Evolutionary conservation across 1,284 basidiomycete species (phyloP), one percentile per base, ranked within the genome.

Genomic region (Ganoderma resinaceum): DNA sequence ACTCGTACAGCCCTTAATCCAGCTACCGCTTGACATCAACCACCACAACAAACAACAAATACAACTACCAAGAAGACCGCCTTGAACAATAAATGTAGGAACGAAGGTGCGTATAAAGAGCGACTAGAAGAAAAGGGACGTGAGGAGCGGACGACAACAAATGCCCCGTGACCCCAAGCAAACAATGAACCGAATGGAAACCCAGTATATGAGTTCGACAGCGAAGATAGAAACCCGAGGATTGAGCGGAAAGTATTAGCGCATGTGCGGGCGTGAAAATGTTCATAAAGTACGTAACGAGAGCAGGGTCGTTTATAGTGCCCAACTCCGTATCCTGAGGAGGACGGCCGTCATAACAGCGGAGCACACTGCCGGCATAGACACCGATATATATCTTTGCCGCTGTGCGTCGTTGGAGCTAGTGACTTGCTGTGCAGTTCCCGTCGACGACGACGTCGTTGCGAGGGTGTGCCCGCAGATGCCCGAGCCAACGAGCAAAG

Each of bases 401-500:
- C 49, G 33, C n/a, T 31, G 49, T 8, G 64, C 66, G 58, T 66
- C 57, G 29, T 69, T 66, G 43, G 58, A 60, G 38, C 59, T 46
- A 16, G 61, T 49, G 61, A 57, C 37, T 26, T 20, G 40, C 59
- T 71, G 69, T 11, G 62, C 14, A 59, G 67, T 49, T 49, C 46
- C 63, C 61, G n/a, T n/a, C n/a, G 61, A 60, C 18, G 62, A 55
- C 61, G 35, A 49, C 63, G 35, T 23, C 33, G 42, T 29, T 12
- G 35, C 35, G 20, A 62, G 40, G 12, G 31, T 33, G 52, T 70
- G 72, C 20, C 78, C 79, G 70, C 84, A 86, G 52, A 86, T 59
- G 18, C 81, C 81, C 14, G 84, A 85, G 52, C 75, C 77, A 35
- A 76, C 20, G 33, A 91, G 81, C 20, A 79, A 58, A 42, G 59